A percentile compares a stretch with the other conserved stretches of the same genome.
Evolutionary conservation across 139 green algal genomes (phyloP).

Genomic region (Haematococcus sp.): DNA sequence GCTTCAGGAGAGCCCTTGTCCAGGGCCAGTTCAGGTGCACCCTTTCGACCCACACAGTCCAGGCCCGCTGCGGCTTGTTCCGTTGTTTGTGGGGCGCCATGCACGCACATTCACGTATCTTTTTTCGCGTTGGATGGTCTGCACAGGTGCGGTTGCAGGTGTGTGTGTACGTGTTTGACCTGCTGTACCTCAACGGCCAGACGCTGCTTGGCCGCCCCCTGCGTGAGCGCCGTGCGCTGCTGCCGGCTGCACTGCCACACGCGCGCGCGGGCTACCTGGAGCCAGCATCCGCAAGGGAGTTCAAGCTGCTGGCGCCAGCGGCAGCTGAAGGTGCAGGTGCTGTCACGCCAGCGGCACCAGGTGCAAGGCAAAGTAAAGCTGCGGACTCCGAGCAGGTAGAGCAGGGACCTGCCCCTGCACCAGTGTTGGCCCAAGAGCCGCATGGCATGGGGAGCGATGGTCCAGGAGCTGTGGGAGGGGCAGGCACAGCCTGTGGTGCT

Average conservation of each 20-base stretch:
- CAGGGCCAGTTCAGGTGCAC: no score
- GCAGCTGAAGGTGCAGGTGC: background rate
- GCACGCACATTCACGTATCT: background rate
- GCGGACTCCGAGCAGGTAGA: background rate
- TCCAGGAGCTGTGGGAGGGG: no score
- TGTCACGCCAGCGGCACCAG: background rate
- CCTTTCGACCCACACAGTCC: no score
- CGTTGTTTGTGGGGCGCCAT: background rate
- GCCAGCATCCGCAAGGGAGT: no score
- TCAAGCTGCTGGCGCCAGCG: background rate
- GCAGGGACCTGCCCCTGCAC: no score
- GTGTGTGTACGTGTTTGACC: slow-evolving; percentile 90
- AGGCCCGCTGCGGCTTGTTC: background rate
- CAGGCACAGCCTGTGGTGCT: no score
- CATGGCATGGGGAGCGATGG: no score
- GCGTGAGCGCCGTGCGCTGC: slow-evolving; percentile 3
- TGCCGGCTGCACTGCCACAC: slow-evolving; percentile 3
- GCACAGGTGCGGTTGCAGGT: slow-evolving; percentile 47
- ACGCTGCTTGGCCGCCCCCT: slow-evolving; percentile 34
- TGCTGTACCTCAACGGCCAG: slow-evolving; percentile 66
- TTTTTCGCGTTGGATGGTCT: background rate
- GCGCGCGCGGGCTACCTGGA: no score
- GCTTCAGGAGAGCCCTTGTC: no score
- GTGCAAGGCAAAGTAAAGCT: background rate
- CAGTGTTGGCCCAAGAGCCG: no score